Evolutionary conservation across 2,329 filamentous ascomycete genomes (phyloP).

Genomic region (Ceratocystis cacaofunesta): DNA sequence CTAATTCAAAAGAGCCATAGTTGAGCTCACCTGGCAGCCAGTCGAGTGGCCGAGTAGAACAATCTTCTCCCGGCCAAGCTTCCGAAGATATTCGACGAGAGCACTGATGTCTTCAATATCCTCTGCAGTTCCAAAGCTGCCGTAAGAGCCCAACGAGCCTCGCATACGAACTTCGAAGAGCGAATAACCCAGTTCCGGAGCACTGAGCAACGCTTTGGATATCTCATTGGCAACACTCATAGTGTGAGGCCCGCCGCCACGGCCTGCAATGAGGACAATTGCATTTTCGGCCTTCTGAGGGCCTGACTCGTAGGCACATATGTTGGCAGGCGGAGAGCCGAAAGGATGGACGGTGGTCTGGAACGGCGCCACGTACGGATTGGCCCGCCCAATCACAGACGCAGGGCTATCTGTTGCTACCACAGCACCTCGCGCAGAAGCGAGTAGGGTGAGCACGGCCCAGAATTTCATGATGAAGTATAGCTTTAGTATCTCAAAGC

Average conservation of each 20-base stretch:
- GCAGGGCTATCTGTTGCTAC: too few relatives aligned
- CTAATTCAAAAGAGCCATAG: neutral
- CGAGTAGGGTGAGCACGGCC: too few relatives aligned
- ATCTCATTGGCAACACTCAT: slow-evolving; percentile 40
- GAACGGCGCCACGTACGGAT: slow-evolving; percentile 23
- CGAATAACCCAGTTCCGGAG: slow-evolving; percentile 31
- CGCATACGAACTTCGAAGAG: slow-evolving; percentile 42
- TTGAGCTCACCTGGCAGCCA: slow-evolving; percentile 35
- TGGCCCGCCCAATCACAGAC: too few relatives aligned
- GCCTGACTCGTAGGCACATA: slow-evolving; percentile 35
- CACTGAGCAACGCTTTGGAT: slow-evolving; percentile 29
- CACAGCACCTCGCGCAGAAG: too few relatives aligned
- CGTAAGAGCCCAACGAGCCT: slow-evolving; percentile 40
- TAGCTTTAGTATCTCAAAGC: too few relatives aligned
- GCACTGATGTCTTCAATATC: slow-evolving; percentile 40
- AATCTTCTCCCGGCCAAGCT: slow-evolving; percentile 35
- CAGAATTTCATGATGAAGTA: too few relatives aligned
- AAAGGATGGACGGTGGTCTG: slow-evolving; percentile 33
- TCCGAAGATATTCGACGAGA: slow-evolving; percentile 39
- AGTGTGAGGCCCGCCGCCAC: slow-evolving; percentile 54
- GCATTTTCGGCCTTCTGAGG: slow-evolving; percentile 36
- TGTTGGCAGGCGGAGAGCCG: slow-evolving; percentile 27
- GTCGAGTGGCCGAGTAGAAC: slow-evolving; percentile 45
- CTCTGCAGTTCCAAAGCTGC: slow-evolving; percentile 33
- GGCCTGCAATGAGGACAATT: slow-evolving; percentile 54